Conservation (phyloP, 2,329 filamentous ascomycete genomes). For the Fusarium caatingaense region DNA sequence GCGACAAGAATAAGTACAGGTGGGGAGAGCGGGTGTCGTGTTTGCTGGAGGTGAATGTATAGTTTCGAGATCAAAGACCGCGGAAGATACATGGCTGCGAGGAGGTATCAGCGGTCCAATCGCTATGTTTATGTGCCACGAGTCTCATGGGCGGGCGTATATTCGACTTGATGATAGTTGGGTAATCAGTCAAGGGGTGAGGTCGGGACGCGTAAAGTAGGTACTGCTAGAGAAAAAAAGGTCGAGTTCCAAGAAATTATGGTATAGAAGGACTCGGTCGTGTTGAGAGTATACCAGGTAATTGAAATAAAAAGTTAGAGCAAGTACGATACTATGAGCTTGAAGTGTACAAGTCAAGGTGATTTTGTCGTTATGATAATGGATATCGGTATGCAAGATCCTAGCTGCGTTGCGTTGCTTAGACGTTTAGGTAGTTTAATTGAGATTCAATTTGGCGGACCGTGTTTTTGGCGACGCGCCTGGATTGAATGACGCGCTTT, state of each 20-base stretch:
- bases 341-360: conserved; percentile 4
- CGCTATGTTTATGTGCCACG: conserved; percentile 27
- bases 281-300: not conserved
- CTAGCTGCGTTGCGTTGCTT: conserved; percentile 17
- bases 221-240: not conserved
- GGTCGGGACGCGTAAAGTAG: conserved; percentile 39
- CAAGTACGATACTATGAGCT: not conserved
- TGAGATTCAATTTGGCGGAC: conserved; percentile 43
- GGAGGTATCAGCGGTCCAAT: conserved; percentile 20
- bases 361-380: conserved; percentile 14
- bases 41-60: conserved; percentile 87
- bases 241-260: not conserved
- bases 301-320: not conserved
- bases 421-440: conserved; percentile 9
- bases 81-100: conserved; percentile 86
- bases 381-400: conserved; percentile 8
- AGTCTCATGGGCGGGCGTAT: conserved; percentile 45
- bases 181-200: conserved; percentile 21
- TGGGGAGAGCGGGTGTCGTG: conserved; percentile 88
- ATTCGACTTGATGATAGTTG: conserved; percentile 12
- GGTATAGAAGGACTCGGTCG: not conserved
- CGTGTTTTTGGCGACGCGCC: conserved; percentile 49
- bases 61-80: conserved; percentile 89
- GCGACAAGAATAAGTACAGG: conserved; percentile 92
- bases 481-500: conserved; percentile 42